phyloP scores from a whole-genome alignment of 2,329 filamentous ascomycete genomes.

The Aspergillus ochraceus region DNA sequence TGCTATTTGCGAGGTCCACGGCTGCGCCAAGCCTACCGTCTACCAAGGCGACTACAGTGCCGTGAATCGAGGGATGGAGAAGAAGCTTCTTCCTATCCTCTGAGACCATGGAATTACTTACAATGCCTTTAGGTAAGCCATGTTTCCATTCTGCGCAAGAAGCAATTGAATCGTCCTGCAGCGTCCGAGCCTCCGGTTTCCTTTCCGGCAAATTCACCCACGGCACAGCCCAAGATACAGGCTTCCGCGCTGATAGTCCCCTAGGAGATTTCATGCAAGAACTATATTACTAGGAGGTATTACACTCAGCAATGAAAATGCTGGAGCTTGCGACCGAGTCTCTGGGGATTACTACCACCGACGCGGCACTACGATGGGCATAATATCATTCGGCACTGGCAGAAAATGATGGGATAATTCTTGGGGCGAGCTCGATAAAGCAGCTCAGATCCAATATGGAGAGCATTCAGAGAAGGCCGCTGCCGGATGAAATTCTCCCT shows the following conservation, averaged over 20 bases:
- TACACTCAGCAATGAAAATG: constrained; percentile 20
- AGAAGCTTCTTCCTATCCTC: constrained; percentile 35
- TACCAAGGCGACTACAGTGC: constrained; percentile 46
- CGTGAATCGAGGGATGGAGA: constrained; percentile 38
- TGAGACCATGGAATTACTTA: constrained; percentile 25
- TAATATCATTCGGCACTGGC: constrained; percentile 31
- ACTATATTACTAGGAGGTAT: constrained; percentile 26
- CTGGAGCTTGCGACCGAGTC: constrained; percentile 28
- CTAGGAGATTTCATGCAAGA: constrained; percentile 23
- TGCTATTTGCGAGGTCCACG: constrained; percentile 33
- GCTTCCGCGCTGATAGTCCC: constrained; percentile 28
- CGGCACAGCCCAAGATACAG: constrained; percentile 25
- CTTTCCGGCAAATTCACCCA: constrained; percentile 34
- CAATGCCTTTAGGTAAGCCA: constrained; percentile 6
- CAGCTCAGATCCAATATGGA: constrained; percentile 34
- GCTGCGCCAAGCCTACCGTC: constrained; percentile 38
- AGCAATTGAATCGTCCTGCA: neutral
- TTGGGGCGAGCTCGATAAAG: constrained; percentile 34
- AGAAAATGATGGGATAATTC: constrained; percentile 32
- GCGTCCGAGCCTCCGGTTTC: constrained; percentile 36
- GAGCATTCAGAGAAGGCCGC: constrained; percentile 31
- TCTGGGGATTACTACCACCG: constrained; percentile 27
- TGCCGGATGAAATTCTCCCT: constrained; percentile 21
- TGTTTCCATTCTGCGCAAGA: neutral
- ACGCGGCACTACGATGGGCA: constrained; percentile 39